These are phyloP conservation scores for Coprinopsis sp. DNA, from an alignment of 768 basidiomycete species.

Conservation along the genomic window DNA sequence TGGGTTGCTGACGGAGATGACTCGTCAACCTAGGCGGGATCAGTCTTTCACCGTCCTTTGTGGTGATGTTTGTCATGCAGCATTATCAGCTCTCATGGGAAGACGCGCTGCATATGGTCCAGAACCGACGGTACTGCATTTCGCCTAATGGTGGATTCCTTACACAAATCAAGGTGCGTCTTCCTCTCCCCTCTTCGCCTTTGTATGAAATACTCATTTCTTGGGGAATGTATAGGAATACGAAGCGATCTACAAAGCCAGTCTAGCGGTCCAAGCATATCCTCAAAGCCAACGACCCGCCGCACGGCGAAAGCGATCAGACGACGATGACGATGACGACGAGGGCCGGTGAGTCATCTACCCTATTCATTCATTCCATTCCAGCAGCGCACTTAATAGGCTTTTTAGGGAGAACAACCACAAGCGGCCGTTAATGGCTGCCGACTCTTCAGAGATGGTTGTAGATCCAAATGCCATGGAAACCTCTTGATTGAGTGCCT, in stretches of 20 bases:
- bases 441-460: constrained; percentile 23
- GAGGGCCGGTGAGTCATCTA: constrained; percentile 16
- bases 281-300: constrained; percentile 43
- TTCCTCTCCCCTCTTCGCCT: neutral
- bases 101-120: constrained; percentile 83
- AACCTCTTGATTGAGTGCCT: constrained; percentile 15
- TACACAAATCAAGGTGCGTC: constrained; percentile 79
- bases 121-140: constrained; percentile 90
- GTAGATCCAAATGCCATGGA: constrained; percentile 52
- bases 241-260: constrained; percentile 86
- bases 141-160: constrained; percentile 90
- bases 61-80: constrained; percentile 93
- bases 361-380: neutral
- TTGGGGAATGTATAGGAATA: constrained; percentile 60
- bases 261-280: constrained; percentile 59
- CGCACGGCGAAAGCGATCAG: constrained; percentile 63
- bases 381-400: no score
- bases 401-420: no score
- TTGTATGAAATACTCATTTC: neutral
- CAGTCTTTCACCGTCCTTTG: constrained; percentile 81
- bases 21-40: constrained; percentile 60
- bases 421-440: constrained; percentile 41
- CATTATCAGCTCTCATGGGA: constrained; percentile 79
- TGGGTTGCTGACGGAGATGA: neutral
- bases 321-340: constrained; percentile 68